Conservation (phyloP, 305 asterid genomes). For the Andrographis paniculata region DNA sequence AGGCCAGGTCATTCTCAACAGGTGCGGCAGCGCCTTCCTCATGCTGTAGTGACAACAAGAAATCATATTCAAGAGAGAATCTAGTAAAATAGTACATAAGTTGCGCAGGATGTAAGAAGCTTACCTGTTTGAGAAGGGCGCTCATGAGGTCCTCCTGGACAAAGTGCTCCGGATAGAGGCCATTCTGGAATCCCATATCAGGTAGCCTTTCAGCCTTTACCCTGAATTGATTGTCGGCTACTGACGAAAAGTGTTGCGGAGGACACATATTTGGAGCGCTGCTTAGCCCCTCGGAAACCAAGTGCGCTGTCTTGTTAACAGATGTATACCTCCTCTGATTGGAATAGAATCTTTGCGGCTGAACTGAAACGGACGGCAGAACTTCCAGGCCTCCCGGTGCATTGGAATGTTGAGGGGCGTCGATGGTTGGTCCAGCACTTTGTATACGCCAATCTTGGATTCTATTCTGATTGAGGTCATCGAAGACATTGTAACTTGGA, state of each 20-base stretch:
- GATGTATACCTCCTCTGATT: constrained; percentile 26
- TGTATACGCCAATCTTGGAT: constrained; percentile 48
- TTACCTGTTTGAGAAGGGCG: constrained; percentile 51
- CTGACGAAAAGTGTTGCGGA: constrained; percentile 19
- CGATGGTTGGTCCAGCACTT: constrained; percentile 34
- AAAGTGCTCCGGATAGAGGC: constrained; percentile 32
- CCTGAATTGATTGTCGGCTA: constrained; percentile 27
- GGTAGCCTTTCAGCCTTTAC: constrained; percentile 35
- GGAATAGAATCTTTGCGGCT: constrained; percentile 36
- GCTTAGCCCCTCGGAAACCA: constrained; percentile 17
- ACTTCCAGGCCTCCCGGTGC: constrained; percentile 33
- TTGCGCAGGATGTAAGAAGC: background rate
- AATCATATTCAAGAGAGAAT: constrained; percentile 17
- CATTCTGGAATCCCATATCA: constrained; percentile 34
- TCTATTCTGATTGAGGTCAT: constrained; percentile 40
- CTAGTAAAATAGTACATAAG: background rate
- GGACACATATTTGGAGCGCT: constrained; percentile 22
- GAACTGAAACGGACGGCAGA: constrained; percentile 41
- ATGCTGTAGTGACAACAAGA: constrained; percentile 20
- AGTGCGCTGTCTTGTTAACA: constrained; percentile 19
- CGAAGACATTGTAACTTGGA: constrained; percentile 38
- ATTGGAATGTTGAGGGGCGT: constrained; percentile 35
- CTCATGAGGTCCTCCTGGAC: constrained; percentile 65
- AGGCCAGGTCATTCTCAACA: constrained; percentile 51
- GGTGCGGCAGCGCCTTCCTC: constrained; percentile 41